phyloP scores from a whole-genome alignment of 352 stramenopile genomes.

The Phytophthora macrochlamydospora region DNA sequence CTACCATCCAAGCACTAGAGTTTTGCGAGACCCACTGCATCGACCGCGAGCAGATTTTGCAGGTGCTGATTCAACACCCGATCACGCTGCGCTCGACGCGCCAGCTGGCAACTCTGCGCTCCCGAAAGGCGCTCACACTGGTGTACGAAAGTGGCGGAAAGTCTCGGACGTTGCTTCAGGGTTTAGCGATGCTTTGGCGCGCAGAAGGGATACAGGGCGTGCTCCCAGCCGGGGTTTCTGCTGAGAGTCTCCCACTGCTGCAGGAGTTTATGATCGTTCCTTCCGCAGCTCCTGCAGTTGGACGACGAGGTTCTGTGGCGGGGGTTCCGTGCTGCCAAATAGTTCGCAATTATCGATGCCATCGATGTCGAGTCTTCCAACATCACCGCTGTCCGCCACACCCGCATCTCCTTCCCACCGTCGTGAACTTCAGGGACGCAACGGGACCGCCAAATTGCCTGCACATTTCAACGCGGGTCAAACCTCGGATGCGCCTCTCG shows the following conservation, averaged over 20 bases:
- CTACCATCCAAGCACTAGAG: slow-evolving; percentile 78
- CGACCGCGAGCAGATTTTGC: slow-evolving; percentile 52
- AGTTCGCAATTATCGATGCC: no score
- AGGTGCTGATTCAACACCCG: slow-evolving; percentile 53
- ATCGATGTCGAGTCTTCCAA: no score
- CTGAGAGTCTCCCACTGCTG: slow-evolving; percentile 46
- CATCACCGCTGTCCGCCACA: no score
- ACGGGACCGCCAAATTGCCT: no score
- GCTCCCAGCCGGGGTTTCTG: slow-evolving; percentile 34
- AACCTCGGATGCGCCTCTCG: no score
- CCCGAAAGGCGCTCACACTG: slow-evolving; percentile 59
- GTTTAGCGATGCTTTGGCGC: slow-evolving; percentile 65
- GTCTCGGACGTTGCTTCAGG: slow-evolving; percentile 64
- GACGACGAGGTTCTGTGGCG: slow-evolving; percentile 7
- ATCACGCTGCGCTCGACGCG: slow-evolving; percentile 66
- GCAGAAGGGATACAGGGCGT: slow-evolving; percentile 55
- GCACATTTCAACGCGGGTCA: no score
- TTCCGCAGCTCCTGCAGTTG: neutral
- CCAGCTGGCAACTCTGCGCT: slow-evolving; percentile 54
- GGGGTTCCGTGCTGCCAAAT: neutral
- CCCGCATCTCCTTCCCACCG: no score
- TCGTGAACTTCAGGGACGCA: no score
- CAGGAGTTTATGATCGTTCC: slow-evolving; percentile 39
- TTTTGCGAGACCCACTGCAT: slow-evolving; percentile 84
- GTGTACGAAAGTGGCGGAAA: slow-evolving; percentile 65